Evolutionary conservation across 169 alveolate genomes (phyloP), one percentile per base, ranked within the genome.

Genomic region (Cryptosporidium viatorum): DNA sequence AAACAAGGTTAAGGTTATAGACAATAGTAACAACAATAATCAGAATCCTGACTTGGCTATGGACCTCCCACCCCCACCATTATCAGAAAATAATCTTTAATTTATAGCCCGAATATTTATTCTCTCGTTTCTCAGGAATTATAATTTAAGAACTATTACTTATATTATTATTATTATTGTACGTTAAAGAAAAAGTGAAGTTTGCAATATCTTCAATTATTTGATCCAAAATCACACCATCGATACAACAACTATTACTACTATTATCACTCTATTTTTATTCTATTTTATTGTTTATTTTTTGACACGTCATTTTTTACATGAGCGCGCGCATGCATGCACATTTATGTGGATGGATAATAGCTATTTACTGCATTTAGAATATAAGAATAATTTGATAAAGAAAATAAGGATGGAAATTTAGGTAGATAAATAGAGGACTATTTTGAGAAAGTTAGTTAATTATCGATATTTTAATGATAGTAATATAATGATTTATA

Each of bases 1-100:
- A 35, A 39, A 62, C 60, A 73, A 73, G 52, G 35, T 73, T 37
- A 73, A 73, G 18, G 45, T 59, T 59, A 1, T 73, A n/a, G 86
- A 73, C 21, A 21, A 33, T 29, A 39, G 21, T 45, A 29, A 2
- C 2, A 16, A 21, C 35, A 65, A 65, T 18, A 35, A 65, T 21
- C 45, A 29, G 23, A 37, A 35, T 31, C 10, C 71, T 26, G 71
- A 55, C 1, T 23, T 55, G 16, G 7, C 23, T 65, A 65, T 33
- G 10, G 48, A 65, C 52, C 71, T 21, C 8, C 48, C 43, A 65
- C 16, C 26, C 3, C 21, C 43, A n/a, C 29, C 43, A n/a, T 12
- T 23, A 35, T 10, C 43, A 21, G 50, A 65, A 16, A 14, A 65
- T n/a, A 37, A 65, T 31, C 50, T 39, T 8, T 33, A 14, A 52